phyloP scores from a whole-genome alignment of 768 basidiomycete species.

The Butyriboletus loyo region DNA sequence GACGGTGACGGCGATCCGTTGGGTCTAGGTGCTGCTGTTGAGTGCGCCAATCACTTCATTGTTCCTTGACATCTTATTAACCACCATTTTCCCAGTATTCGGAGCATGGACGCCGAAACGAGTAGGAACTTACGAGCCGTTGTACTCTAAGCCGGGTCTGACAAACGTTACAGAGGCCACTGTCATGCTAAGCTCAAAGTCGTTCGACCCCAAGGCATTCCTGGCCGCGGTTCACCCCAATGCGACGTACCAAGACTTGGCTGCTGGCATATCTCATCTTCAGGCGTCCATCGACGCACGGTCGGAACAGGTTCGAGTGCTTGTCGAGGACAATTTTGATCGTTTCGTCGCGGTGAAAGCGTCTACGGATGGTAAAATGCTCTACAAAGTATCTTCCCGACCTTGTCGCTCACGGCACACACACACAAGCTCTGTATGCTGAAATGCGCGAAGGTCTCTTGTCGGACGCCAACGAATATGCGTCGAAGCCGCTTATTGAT shows the following conservation, averaged over 20 bases:
- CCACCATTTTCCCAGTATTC: slow-evolving; percentile 40
- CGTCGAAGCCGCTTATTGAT: slow-evolving; percentile 76
- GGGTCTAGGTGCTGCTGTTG: slow-evolving; percentile 64
- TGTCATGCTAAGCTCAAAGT: slow-evolving; percentile 85
- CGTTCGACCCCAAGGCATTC: slow-evolving; percentile 94
- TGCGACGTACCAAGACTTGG: slow-evolving; percentile 90
- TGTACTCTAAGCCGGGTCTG: slow-evolving; percentile 5
- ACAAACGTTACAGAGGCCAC: slow-evolving; percentile 56
- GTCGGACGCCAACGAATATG: slow-evolving; percentile 73
- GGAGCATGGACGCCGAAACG: slow-evolving; percentile 72
- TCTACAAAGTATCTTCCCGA: slow-evolving; percentile 3
- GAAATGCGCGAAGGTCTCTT: slow-evolving; percentile 93
- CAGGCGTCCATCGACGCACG: slow-evolving; percentile 81
- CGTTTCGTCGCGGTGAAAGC: slow-evolving; percentile 97
- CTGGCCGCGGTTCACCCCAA: slow-evolving; percentile 90
- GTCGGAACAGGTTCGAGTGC: slow-evolving; percentile 88
- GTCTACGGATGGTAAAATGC: slow-evolving; percentile 78
- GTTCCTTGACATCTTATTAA: not conserved
- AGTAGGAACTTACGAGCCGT: slow-evolving; percentile 42
- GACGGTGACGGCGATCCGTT: slow-evolving; percentile 74
- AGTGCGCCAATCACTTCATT: slow-evolving; percentile 40
- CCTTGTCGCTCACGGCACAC: not conserved
- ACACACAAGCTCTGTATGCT: slow-evolving; percentile 66
- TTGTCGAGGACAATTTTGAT: slow-evolving; percentile 98
- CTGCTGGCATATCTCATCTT: slow-evolving; percentile 70